phyloP scores from a whole-genome alignment of 2,329 filamentous ascomycete genomes.

The Cercospora sp. region DNA sequence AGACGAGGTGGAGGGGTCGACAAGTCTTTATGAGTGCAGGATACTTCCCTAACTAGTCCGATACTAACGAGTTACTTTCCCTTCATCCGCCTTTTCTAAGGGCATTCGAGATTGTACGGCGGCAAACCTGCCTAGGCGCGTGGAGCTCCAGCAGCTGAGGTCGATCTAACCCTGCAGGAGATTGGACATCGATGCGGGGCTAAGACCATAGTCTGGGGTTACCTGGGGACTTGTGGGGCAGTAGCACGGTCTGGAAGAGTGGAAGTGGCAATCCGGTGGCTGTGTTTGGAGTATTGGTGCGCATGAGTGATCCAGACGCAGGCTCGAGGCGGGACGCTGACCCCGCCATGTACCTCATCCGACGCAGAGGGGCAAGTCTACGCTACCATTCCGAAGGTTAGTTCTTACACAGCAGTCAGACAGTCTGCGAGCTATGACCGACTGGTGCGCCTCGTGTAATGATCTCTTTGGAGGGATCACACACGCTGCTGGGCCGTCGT shows the following conservation, averaged over 20 bases:
- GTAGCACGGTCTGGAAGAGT: background rate
- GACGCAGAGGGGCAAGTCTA: background rate
- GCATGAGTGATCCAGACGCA: background rate
- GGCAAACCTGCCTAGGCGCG: constrained; percentile 14
- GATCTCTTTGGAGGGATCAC: background rate
- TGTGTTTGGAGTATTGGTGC: background rate
- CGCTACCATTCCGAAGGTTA: background rate
- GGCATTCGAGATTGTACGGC: background rate
- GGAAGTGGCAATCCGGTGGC: background rate
- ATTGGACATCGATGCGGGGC: background rate
- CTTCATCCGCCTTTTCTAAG: constrained; percentile 10
- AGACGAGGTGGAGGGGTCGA: background rate
- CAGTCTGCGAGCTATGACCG: background rate
- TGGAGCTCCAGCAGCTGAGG: constrained; percentile 1
- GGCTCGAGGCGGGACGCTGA: background rate
- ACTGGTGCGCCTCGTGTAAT: background rate
- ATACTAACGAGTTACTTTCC: background rate
- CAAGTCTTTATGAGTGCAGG: constrained; percentile 5
- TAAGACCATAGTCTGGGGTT: constrained; percentile 12
- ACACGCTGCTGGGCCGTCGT: background rate
- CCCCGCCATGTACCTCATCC: constrained; percentile 1
- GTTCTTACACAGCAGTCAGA: background rate
- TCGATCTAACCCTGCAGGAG: background rate
- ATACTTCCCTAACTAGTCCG: background rate
- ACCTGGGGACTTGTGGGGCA: constrained; percentile 6